A percentile compares a stretch with the other conserved stretches of the same genome.
Conservation (phyloP, 1,284 basidiomycete species). For the Cryptococcus neoformans region DNA sequence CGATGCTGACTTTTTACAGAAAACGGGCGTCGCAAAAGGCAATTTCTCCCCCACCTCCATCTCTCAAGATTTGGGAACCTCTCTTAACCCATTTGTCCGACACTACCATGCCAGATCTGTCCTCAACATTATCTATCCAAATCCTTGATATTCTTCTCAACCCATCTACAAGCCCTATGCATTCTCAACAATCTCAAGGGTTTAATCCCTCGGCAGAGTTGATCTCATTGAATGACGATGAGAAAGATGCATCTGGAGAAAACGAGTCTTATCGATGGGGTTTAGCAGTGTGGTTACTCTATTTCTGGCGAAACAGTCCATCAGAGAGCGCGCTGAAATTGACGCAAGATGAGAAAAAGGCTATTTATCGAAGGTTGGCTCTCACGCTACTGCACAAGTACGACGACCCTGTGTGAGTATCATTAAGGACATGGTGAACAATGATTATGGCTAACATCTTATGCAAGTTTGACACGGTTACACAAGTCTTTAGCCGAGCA, state of each 20-base stretch:
- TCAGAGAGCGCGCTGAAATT: not conserved
- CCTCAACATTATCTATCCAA: constrained; percentile 55
- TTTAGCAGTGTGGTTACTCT: constrained; percentile 19
- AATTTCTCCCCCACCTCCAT: constrained; percentile 54
- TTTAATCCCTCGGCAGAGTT: not conserved
- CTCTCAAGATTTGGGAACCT: constrained; percentile 66
- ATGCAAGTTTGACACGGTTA: not conserved
- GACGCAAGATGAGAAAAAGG: constrained; percentile 9
- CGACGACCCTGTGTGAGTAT: constrained; percentile 18
- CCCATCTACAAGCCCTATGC: not conserved
- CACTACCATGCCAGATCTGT: constrained; percentile 58
- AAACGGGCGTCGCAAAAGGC: constrained; percentile 53
- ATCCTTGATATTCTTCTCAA: constrained; percentile 53
- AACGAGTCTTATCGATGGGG: constrained; percentile 19
- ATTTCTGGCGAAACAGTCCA: constrained; percentile 11
- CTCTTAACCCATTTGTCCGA: constrained; percentile 62
- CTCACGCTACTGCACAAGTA: constrained; percentile 9
- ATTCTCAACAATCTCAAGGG: not conserved
- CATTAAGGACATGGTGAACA: not conserved
- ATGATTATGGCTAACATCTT: not conserved
- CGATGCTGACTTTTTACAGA: constrained; percentile 36
- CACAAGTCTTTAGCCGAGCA: not conserved
- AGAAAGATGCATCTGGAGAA: not conserved
- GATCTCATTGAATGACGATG: not conserved
- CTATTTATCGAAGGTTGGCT: constrained; percentile 6